Evolutionary conservation across 495 filamentous ascomycete genomes (phyloP).

Genomic region (Evansstolkia leycettana): DNA sequence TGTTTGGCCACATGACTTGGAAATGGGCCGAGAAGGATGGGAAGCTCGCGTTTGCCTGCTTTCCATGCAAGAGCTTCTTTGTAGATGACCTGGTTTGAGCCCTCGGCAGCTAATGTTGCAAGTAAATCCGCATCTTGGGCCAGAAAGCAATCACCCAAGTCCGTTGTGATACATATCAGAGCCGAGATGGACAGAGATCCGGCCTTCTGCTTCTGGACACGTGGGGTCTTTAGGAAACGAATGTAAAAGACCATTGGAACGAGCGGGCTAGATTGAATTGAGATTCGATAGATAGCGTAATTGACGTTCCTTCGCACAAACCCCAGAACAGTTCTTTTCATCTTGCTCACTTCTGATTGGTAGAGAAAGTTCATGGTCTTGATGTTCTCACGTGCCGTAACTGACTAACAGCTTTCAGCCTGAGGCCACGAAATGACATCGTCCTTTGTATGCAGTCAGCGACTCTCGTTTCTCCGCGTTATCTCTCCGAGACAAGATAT

Average conservation of each 20-base stretch:
- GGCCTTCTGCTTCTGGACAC: conserved; percentile 25
- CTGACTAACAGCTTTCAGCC: not conserved
- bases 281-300: too few relatives aligned
- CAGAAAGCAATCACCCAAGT: conserved; percentile 81
- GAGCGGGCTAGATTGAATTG: not conserved
- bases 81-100: conserved; percentile 26
- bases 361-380: too few relatives aligned
- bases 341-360: not conserved
- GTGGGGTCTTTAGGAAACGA: conserved; percentile 58
- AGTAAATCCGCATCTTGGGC: conserved; percentile 45
- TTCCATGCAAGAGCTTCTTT: conserved; percentile 39
- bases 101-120: conserved; percentile 27
- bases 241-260: conserved; percentile 54
- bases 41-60: conserved; percentile 38
- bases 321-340: not conserved
- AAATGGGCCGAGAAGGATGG: conserved; percentile 24
- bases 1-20: conserved; percentile 12
- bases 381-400: not conserved
- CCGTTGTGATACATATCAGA: conserved; percentile 75
- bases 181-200: conserved; percentile 30
- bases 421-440: conserved; percentile 1
- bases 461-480: not conserved
- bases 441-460: not conserved
- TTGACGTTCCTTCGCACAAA: not conserved
- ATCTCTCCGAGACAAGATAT: too few relatives aligned